Conservation (phyloP, 140 eudicot genomes). For the Ambrosia hybrid region DNA sequence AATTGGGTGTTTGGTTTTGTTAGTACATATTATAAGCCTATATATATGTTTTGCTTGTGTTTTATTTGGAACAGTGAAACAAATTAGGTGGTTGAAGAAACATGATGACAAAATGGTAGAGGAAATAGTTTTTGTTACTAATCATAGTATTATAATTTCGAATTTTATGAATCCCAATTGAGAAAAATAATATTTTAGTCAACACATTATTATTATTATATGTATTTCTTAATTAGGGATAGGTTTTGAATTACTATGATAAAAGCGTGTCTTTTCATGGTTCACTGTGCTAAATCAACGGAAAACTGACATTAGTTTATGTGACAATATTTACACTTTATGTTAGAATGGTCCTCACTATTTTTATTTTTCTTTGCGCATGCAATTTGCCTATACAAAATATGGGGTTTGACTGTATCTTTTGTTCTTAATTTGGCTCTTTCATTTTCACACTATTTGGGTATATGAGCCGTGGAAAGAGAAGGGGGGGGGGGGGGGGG, state of each 20-base stretch:
- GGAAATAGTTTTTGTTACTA: not conserved
- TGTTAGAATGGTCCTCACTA: constrained; percentile 35
- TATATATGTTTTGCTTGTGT: not conserved
- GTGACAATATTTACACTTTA: constrained; percentile 16
- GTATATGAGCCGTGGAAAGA: not conserved
- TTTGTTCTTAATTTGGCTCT: constrained; percentile 1
- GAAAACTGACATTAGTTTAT: no score
- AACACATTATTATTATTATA: not conserved
- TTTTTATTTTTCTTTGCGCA: constrained; percentile 33
- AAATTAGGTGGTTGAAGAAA: not conserved
- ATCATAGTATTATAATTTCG: constrained; percentile 19
- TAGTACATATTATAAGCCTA: not conserved
- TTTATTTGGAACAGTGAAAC: constrained; percentile 9
- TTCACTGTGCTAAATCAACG: no score
- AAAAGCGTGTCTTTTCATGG: constrained; percentile 40
- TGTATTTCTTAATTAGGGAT: constrained; percentile 15
- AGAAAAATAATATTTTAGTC: constrained; percentile 27
- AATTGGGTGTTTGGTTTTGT: not conserved
- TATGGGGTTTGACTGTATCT: constrained; percentile 23
- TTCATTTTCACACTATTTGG: not conserved
- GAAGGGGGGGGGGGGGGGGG: no score
- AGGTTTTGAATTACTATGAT: constrained; percentile 30
- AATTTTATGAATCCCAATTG: constrained; percentile 38
- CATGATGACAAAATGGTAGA: not conserved
- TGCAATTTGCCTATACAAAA: constrained; percentile 26